These are phyloP conservation scores for Saussurea involucrata DNA, from an alignment of 129 eudicot species.

Conservation along the genomic window DNA sequence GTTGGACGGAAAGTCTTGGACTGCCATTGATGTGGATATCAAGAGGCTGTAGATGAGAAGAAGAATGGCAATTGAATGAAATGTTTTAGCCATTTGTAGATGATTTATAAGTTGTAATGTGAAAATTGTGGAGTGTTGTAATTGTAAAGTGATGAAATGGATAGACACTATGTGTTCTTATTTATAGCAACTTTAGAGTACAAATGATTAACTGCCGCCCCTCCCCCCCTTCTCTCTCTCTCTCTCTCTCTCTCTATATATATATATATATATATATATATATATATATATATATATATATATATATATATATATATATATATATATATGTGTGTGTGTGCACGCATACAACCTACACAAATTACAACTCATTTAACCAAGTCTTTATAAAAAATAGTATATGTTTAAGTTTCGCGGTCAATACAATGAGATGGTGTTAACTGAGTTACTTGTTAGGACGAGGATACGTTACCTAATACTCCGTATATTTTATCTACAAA, in stretches of 20 bases:
- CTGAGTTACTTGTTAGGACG: no score
- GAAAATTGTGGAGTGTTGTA: constrained; percentile 3
- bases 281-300: no score
- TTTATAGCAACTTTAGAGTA: background rate
- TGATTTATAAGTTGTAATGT: background rate
- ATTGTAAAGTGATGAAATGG: constrained; percentile 20
- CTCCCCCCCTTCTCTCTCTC: no score
- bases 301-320: no score
- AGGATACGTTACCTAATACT: no score
- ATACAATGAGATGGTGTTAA: no score
- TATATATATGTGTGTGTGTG: no score
- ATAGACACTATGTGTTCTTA: constrained; percentile 16
- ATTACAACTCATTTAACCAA: background rate
- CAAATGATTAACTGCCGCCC: no score
- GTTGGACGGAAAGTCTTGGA: constrained; percentile 29
- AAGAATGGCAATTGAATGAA: constrained; percentile 2
- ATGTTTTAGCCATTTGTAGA: constrained; percentile 35
- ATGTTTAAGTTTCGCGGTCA: no score
- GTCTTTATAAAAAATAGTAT: no score
- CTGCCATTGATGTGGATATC: constrained; percentile 3
- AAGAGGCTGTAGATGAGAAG: constrained; percentile 30
- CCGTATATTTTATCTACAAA: no score
- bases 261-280: no score
- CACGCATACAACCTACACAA: background rate
- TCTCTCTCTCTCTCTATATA: background rate